Conservation (phyloP, 2,329 filamentous ascomycete species). For the Colletotrichum eleusines region DNA sequence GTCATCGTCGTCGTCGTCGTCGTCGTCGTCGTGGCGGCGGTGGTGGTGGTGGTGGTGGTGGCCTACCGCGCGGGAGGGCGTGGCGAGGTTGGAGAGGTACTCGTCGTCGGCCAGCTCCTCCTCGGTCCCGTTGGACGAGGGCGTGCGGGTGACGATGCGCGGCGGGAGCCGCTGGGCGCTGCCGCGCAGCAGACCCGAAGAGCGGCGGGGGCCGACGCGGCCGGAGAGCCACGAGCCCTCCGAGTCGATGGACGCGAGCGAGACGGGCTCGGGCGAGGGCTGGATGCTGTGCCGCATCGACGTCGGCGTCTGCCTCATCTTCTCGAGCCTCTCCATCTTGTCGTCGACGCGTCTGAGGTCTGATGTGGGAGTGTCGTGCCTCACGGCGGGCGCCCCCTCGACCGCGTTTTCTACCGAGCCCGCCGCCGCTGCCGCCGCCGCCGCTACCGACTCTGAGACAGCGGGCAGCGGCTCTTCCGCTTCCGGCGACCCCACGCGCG, state of each 20-base stretch:
- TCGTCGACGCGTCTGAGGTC: constrained; percentile 55
- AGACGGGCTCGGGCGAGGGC: constrained; percentile 75
- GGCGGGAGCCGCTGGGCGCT: constrained; percentile 52
- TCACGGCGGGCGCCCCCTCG: constrained; percentile 45
- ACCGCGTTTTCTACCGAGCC: constrained; percentile 42
- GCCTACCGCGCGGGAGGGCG: constrained; percentile 40
- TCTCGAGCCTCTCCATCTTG: constrained; percentile 48
- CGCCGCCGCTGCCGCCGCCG: too few relatives aligned
- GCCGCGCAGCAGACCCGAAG: constrained; percentile 61
- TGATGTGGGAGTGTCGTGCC: constrained; percentile 62
- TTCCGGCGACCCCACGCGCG: constrained; percentile 83
- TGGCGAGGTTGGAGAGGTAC: constrained; percentile 66
- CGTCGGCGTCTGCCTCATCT: constrained; percentile 59
- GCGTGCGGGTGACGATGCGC: constrained; percentile 44
- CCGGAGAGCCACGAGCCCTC: constrained; percentile 97
- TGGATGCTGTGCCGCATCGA: constrained; percentile 55
- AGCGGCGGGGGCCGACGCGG: constrained; percentile 64
- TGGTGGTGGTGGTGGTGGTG: too few relatives aligned
- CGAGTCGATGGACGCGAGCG: constrained; percentile 92
- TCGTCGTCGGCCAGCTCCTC: constrained; percentile 82
- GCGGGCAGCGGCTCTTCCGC: constrained; percentile 59
- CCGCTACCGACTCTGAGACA: constrained; percentile 48
- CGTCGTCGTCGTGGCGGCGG: constrained; percentile 32
- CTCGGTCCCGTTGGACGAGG: constrained; percentile 61
- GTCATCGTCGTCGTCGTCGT: neutral